These are phyloP conservation scores for Magnolia kwangsiensis DNA, from an alignment of 164 flowering plant species.

Conservation along the genomic window DNA sequence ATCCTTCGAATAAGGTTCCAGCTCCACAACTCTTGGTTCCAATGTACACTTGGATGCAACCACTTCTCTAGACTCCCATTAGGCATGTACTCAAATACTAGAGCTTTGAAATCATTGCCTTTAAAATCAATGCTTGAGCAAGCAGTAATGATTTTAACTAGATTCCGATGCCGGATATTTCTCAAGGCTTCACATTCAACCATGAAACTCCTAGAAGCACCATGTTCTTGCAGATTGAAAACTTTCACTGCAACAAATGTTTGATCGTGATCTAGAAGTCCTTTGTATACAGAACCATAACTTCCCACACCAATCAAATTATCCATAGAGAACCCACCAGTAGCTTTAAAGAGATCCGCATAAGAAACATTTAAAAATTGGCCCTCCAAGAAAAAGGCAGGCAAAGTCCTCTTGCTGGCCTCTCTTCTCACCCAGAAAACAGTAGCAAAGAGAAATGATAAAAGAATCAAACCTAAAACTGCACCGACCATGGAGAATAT, in stretches of 20 bases:
- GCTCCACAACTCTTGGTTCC: not conserved
- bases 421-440: not conserved
- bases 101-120: slow-evolving; percentile 33
- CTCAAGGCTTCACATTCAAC: slow-evolving; percentile 35
- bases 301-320: slow-evolving; percentile 36
- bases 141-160: slow-evolving; percentile 24
- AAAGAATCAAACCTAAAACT: not conserved
- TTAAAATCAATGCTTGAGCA: slow-evolving; percentile 34
- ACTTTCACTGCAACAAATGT: slow-evolving; percentile 35
- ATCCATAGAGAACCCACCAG: slow-evolving; percentile 26
- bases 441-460: not conserved
- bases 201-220: slow-evolving; percentile 33
- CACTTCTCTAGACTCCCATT: slow-evolving; percentile 33
- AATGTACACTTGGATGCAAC: slow-evolving; percentile 12
- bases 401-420: not conserved
- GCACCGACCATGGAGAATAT: slow-evolving; percentile 6
- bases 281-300: slow-evolving; percentile 35
- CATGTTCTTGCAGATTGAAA: slow-evolving; percentile 21
- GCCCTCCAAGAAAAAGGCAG: not conserved
- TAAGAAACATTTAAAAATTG: slow-evolving; percentile 19
- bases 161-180: slow-evolving; percentile 32
- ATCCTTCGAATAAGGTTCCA: slow-evolving; percentile 17
- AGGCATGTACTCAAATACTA: slow-evolving; percentile 26
- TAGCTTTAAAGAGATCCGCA: slow-evolving; percentile 23
- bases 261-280: slow-evolving; percentile 6